A percentile compares a stretch with the other conserved stretches of the same genome.
These are phyloP conservation scores for Suillus subalutaceus DNA, from an alignment of 768 basidiomycete species.

Conservation along the genomic window DNA sequence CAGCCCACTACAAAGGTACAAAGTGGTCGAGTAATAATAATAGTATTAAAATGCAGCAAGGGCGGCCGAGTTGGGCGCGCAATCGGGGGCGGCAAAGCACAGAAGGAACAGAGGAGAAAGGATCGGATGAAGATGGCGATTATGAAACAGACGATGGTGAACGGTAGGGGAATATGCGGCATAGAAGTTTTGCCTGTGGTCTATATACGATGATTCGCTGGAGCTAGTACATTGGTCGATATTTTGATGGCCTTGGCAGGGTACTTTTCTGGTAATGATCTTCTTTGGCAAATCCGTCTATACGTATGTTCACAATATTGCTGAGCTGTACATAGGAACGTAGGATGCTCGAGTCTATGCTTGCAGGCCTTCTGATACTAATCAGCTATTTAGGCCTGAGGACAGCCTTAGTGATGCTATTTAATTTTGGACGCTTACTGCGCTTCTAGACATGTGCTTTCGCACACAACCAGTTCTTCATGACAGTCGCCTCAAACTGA, in stretches of 20 bases:
- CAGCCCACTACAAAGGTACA: slow-evolving; percentile 26
- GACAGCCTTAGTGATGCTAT: not conserved
- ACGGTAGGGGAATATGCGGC: slow-evolving; percentile 8
- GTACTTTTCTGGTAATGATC: not conserved
- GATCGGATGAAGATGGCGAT: slow-evolving; percentile 23
- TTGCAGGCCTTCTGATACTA: not conserved
- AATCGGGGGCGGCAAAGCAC: slow-evolving; percentile 10
- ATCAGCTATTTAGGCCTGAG: not conserved
- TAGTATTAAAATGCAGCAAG: slow-evolving; percentile 21
- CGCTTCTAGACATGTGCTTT: not conserved
- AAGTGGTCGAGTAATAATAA: slow-evolving; percentile 12
- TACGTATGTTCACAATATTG: not conserved
- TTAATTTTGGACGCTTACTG: slow-evolving; percentile 5
- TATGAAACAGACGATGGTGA: slow-evolving; percentile 24
- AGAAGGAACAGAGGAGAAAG: slow-evolving; percentile 5
- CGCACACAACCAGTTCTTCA: slow-evolving; percentile 1
- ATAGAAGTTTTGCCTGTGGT: not conserved
- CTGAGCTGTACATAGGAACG: not conserved
- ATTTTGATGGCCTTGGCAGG: slow-evolving; percentile 5
- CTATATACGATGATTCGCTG: not conserved
- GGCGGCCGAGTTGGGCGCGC: slow-evolving; percentile 27
- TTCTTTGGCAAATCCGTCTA: not conserved
- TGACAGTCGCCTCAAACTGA: not conserved
- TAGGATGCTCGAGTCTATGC: not conserved
- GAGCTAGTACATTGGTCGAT: not conserved